Percentiles rank a stretch among this genome's conserved stretches.
Conservation (phyloP, 75 land plant genomes). For the Pinus tabuliformis region DNA sequence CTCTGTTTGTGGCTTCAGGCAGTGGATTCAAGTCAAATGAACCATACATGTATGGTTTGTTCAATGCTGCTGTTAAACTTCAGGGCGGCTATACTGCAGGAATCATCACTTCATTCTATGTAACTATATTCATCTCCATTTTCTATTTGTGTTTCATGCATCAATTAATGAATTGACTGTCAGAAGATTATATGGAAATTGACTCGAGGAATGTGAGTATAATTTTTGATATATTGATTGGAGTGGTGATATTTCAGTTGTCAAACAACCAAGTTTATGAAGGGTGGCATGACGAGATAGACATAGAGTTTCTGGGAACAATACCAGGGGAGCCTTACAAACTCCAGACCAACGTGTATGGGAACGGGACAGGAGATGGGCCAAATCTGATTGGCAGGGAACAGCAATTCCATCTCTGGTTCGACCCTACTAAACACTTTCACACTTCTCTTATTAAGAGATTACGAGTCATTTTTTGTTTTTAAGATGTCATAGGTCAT, state of each 20-base stretch:
- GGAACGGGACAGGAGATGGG: conserved; percentile 17
- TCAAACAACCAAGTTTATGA: conserved; percentile 1
- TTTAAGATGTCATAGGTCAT: too few relatives aligned
- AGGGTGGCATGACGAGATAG: conserved; percentile 17
- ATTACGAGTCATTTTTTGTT: too few relatives aligned
- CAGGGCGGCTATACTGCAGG: conserved; percentile 25
- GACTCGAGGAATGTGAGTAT: too few relatives aligned
- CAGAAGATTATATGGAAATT: too few relatives aligned
- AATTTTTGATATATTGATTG: background rate
- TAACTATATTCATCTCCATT: conserved; percentile 6
- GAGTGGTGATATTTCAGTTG: background rate
- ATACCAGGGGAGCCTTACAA: conserved; percentile 27
- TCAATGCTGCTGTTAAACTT: conserved; percentile 25
- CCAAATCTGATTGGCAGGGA: conserved; percentile 16
- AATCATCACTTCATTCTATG: conserved; percentile 38
- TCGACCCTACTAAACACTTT: conserved; percentile 40
- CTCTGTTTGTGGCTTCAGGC: conserved; percentile 26
- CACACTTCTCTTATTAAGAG: background rate
- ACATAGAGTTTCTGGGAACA: conserved; percentile 28
- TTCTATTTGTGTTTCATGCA: background rate
- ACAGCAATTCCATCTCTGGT: conserved; percentile 32
- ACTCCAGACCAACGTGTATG: conserved; percentile 34
- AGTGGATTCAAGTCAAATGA: conserved; percentile 56
- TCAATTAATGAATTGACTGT: background rate
- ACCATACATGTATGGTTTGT: conserved; percentile 19